Conservation (phyloP, 495 filamentous ascomycete genomes). For the Aspergillus taichungensis region DNA sequence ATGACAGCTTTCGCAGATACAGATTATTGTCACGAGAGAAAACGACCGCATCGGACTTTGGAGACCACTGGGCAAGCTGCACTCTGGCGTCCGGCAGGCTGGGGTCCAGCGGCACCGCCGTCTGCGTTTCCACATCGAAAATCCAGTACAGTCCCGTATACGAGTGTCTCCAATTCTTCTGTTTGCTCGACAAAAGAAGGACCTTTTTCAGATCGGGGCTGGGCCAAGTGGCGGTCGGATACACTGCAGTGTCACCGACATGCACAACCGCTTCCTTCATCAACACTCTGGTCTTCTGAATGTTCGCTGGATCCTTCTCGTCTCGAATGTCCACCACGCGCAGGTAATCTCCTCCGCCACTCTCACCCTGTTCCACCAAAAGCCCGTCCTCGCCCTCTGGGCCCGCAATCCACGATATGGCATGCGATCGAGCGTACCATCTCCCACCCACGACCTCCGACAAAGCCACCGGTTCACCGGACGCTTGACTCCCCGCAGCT, state of each 20-base stretch:
- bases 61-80: conserved; percentile 87
- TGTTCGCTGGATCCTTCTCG: conserved; percentile 36
- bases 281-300: conserved; percentile 50
- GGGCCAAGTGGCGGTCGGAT: conserved; percentile 54
- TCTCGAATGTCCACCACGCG: conserved; percentile 79
- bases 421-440: conserved; percentile 61
- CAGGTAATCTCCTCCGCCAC: conserved; percentile 55
- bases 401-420: conserved; percentile 81
- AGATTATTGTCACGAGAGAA: conserved; percentile 88
- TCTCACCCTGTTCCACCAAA: conserved; percentile 56
- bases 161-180: conserved; percentile 83
- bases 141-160: conserved; percentile 83
- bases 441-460: conserved; percentile 66
- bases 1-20: conserved; percentile 63
- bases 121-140: conserved; percentile 80
- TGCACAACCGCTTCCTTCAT: conserved; percentile 61
- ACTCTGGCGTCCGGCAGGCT: conserved; percentile 54
- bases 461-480: conserved; percentile 71
- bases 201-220: conserved; percentile 80
- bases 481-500: conserved; percentile 53
- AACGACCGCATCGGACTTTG: conserved; percentile 70
- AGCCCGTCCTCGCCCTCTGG: conserved; percentile 81
- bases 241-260: conserved; percentile 43
- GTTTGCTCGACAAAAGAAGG: conserved; percentile 58
- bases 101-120: conserved; percentile 69